Evolutionary conservation across 768 basidiomycete genomes (phyloP).

Genomic region (Suillus decipiens): DNA sequence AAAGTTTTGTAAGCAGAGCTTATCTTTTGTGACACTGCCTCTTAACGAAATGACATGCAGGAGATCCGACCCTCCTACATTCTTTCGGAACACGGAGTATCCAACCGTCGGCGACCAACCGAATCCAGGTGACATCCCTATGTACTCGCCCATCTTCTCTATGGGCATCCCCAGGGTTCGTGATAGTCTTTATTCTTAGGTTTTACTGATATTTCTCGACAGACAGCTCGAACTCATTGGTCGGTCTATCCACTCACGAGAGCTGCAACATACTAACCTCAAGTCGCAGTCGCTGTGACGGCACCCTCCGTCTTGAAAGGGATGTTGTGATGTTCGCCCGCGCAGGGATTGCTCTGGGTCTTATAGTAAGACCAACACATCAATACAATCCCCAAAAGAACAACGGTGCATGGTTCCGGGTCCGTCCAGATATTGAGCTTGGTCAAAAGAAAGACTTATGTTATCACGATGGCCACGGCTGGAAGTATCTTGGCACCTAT

Average conservation of each 20-base stretch:
- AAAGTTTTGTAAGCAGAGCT: slow-evolving; percentile 1
- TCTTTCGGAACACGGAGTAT: slow-evolving; percentile 13
- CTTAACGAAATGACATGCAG: neutral
- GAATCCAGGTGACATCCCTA: neutral
- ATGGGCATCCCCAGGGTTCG: slow-evolving; percentile 5
- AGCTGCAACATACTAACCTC: neutral
- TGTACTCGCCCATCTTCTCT: slow-evolving; percentile 1
- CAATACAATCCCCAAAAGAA: slow-evolving; percentile 28
- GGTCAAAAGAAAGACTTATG: slow-evolving; percentile 25
- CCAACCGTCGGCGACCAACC: slow-evolving; percentile 18
- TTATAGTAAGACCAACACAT: slow-evolving; percentile 26
- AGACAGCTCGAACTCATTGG: slow-evolving; percentile 5
- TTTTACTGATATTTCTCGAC: neutral
- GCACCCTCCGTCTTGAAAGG: slow-evolving; percentile 1
- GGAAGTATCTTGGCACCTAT: slow-evolving; percentile 29
- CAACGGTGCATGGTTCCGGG: slow-evolving; percentile 21
- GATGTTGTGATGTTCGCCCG: slow-evolving; percentile 21
- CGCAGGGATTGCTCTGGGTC: slow-evolving; percentile 25
- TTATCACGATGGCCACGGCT: slow-evolving; percentile 7
- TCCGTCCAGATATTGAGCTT: slow-evolving; percentile 13
- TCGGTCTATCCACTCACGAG: neutral
- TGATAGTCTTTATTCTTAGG: neutral
- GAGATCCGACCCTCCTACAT: neutral
- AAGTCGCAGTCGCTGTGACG: neutral
- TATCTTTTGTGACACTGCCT: neutral